Base-by-base conservation (phyloP, 768 basidiomycete genomes). In the Polyporus arcularius region DNA sequence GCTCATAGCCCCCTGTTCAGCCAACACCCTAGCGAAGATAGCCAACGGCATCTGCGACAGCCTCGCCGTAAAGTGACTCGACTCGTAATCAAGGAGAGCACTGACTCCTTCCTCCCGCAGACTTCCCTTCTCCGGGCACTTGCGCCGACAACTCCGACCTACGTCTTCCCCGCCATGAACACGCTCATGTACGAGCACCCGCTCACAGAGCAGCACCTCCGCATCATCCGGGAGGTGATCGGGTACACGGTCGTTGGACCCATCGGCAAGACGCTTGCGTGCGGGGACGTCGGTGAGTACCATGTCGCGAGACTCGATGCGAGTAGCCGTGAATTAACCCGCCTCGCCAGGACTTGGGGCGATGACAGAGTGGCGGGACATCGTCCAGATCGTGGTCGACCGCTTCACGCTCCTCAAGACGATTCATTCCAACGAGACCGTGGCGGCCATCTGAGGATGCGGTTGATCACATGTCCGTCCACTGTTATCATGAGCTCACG, bases 161-260 rank as follows among this genome's bases (percentile, higher is more conserved):
- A 89, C 69, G 74, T 98, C 40, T 98, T 96, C 70, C 96, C 96
- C 1, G 97, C 96, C 0, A 99, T 98, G 96, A 99, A 99, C 73
- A 98, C 97, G 3, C 79, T 93, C 65, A 99, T 99, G 96, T 98
- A 92, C 70, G 86, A 91, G 60, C 96, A 98, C 71, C 94, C 94
- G 18, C 80, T 98, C 46, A 98, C 96, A 0, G 82, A 85, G 1
- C 84, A 90, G 63, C 97, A 99, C 69, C 74, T 98, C 45, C 82
- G 85, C 26, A 69, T 90, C 41, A 81, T 96, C 5, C 80, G 79
- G 30, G 90, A 95, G 1, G 81, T 90, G 42, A 81, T 98, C 10
- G 80, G 83, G 12, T 99, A 98, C 70, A 76, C 83, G 26, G 81
- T 98, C 15, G 79, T 90, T 6, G 96, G 96, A 0, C 96, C 96